phyloP scores from a whole-genome alignment of 116 monocot genomes.

The Papilionanthe hybrid region DNA sequence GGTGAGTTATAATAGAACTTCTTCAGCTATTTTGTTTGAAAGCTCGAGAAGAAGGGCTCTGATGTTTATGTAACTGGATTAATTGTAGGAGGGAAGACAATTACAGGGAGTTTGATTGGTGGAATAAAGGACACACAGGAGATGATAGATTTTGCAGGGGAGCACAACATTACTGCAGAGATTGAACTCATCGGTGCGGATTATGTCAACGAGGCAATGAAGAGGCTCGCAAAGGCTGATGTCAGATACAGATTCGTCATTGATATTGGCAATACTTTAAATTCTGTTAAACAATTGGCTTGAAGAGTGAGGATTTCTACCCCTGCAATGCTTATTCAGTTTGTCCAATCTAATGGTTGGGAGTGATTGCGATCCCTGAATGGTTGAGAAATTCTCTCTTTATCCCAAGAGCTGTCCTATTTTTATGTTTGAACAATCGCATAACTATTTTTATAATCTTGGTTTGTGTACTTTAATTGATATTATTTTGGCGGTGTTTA shows the following conservation, averaged over 20 bases:
- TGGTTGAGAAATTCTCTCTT: too few species aligned
- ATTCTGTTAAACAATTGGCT: neutral
- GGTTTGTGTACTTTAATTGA: too few species aligned
- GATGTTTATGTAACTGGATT: neutral
- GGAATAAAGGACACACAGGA: slow-evolving; percentile 50
- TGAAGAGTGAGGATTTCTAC: too few species aligned
- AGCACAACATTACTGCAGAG: slow-evolving; percentile 45
- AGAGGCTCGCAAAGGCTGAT: slow-evolving; percentile 36
- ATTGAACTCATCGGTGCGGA: slow-evolving; percentile 39
- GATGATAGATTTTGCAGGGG: slow-evolving; percentile 48
- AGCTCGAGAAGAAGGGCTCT: neutral
- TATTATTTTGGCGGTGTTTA: too few species aligned
- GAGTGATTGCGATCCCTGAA: too few species aligned
- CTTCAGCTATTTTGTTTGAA: too few species aligned
- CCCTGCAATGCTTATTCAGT: too few species aligned
- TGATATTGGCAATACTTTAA: slow-evolving; percentile 40
- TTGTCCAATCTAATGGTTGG: too few species aligned
- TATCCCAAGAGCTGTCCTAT: too few species aligned
- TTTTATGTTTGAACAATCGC: too few species aligned
- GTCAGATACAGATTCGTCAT: slow-evolving; percentile 56
- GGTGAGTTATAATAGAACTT: neutral
- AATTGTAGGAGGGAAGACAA: slow-evolving; percentile 26
- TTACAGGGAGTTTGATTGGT: slow-evolving; percentile 46
- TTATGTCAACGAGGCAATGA: slow-evolving; percentile 46
- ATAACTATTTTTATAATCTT: too few species aligned